Conservation (phyloP, 805 yeast species). For the Kodamaea kaohsiungensis region DNA sequence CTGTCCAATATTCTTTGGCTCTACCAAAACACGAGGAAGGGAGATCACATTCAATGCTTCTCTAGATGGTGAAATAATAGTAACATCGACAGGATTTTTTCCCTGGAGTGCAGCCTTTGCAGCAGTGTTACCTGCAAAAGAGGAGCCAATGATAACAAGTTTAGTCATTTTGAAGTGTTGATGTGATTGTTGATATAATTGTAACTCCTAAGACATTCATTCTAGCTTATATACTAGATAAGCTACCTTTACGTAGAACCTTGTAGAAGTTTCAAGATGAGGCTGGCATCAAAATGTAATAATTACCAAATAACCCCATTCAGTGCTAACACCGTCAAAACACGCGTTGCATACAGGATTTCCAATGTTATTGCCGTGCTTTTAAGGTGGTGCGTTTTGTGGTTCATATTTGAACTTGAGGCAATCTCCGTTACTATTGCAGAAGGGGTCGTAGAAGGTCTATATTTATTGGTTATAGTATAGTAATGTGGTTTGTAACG, state of each 20-base stretch:
- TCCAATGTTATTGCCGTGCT: no score
- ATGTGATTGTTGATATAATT: background rate
- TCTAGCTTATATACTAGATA: background rate
- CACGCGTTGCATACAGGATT: background rate
- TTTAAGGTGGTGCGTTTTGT: no score
- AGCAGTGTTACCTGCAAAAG: slow-evolving; percentile 34
- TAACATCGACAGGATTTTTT: slow-evolving; percentile 18
- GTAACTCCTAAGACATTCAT: background rate
- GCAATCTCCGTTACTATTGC: no score
- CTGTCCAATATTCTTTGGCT: slow-evolving; percentile 21
- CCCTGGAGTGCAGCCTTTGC: slow-evolving; percentile 20
- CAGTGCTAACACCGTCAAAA: background rate
- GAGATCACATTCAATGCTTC: slow-evolving; percentile 26
- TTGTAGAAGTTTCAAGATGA: background rate
- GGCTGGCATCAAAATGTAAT: background rate
- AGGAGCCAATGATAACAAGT: slow-evolving; percentile 39
- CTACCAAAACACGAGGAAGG: slow-evolving; percentile 34
- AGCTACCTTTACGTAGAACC: background rate
- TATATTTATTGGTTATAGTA: no score
- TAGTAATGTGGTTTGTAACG: no score
- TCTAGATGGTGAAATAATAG: slow-evolving; percentile 27
- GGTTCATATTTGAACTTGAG: no score
- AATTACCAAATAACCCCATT: background rate
- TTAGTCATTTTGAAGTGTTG: background rate
- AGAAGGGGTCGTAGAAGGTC: no score